These are phyloP conservation scores for Suillus hirtellus DNA, from an alignment of 768 basidiomycete species.

Conservation along the genomic window DNA sequence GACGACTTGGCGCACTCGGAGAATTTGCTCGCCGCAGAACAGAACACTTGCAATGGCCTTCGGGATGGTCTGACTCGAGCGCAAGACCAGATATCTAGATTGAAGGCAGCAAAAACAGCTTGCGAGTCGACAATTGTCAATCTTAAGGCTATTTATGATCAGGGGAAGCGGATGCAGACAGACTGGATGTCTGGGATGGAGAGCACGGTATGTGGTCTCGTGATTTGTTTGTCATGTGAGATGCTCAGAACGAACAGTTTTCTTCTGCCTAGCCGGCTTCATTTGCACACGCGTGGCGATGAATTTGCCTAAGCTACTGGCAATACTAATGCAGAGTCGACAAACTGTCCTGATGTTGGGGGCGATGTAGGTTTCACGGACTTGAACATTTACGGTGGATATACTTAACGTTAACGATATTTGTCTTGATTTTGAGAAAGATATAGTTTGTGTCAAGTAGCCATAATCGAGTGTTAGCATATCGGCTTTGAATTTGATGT, in stretches of 20 bases:
- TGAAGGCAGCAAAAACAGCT: conserved; percentile 33
- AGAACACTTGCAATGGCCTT: background rate
- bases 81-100: conserved; percentile 34
- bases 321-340: background rate
- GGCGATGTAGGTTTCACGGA: background rate
- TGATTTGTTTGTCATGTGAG: background rate
- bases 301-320: background rate
- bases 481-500: background rate
- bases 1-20: background rate
- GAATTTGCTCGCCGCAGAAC: background rate
- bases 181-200: conserved; percentile 37
- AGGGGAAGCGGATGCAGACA: conserved; percentile 35
- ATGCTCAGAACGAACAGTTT: conserved; percentile 5
- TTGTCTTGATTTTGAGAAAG: background rate
- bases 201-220: conserved; percentile 34
- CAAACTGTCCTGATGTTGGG: background rate
- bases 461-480: background rate
- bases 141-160: conserved; percentile 34
- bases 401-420: background rate
- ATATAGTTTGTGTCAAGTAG: background rate
- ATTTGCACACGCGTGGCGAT: background rate
- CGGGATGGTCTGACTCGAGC: conserved; percentile 22
- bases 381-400: background rate
- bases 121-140: conserved; percentile 38
- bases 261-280: background rate